These are phyloP conservation scores for Trypethelium eluteriae DNA, from an alignment of 495 filamentous ascomycete genomes.

Conservation along the genomic window DNA sequence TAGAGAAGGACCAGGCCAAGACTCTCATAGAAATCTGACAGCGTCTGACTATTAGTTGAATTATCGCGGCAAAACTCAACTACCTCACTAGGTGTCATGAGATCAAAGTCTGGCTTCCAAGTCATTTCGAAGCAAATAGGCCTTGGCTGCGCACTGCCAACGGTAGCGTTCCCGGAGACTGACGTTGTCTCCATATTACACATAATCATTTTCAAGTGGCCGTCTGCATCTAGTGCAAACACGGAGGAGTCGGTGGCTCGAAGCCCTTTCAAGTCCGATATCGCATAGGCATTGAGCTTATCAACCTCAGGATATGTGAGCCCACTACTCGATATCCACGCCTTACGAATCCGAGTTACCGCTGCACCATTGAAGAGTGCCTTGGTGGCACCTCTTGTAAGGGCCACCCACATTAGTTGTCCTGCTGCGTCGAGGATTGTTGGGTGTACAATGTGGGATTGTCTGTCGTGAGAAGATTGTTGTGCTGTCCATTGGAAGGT, in stretches of 20 bases:
- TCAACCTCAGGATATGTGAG: not conserved
- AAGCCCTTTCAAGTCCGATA: not conserved
- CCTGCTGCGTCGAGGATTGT: constrained; percentile 28
- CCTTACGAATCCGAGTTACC: not conserved
- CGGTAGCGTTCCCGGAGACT: not conserved
- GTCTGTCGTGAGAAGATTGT: not conserved
- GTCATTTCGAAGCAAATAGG: not conserved
- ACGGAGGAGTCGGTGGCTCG: not conserved
- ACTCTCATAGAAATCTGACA: not conserved
- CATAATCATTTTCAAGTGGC: not conserved
- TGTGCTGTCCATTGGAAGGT: not conserved
- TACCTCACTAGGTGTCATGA: not conserved
- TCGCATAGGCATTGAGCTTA: not conserved
- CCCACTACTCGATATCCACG: not conserved
- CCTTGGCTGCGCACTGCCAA: not conserved
- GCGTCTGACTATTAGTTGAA: not conserved
- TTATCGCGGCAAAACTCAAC: not conserved
- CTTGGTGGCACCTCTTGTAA: not conserved
- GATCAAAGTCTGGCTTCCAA: not conserved
- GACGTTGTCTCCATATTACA: not conserved
- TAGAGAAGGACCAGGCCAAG: not conserved
- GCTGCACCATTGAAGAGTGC: not conserved
- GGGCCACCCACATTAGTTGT: not conserved
- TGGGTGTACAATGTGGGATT: constrained; percentile 33
- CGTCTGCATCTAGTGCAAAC: not conserved